Base-by-base conservation (phyloP, 2,329 filamentous ascomycete species). In the Elsinoe perseae region DNA sequence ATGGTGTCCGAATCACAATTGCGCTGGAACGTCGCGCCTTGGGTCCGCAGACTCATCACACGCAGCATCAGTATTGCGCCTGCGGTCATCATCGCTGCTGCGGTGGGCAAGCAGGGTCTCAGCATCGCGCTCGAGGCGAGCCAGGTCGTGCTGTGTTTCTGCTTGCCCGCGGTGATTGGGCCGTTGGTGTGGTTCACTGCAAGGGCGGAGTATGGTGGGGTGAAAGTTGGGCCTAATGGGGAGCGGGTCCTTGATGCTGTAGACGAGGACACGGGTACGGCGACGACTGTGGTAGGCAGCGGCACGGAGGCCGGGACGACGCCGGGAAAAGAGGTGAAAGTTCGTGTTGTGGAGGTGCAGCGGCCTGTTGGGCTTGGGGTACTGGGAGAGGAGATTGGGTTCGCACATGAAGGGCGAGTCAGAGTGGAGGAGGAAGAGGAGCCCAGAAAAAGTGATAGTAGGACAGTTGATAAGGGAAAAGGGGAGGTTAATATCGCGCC, bases 161-260 rank as follows among this genome's bases (percentile, higher is more conserved):
- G 90, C 12, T 69, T 95, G 54, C 89, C 89, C 0, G 90, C 95
- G 66, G 81, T 92, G 14, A 83, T 81, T 1, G 87, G 88, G 1
- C 89, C 89, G 1, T 73, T 95, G 30, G 85, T 95, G 56, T 95
- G 87, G 72, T 95, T 95, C 64, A 95, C 89, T 0, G 88, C 86
- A 63, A 78, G 85, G 42, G 80, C 83, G 61, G 82, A 82, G 65
- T 93, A 86, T 70, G 25, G 21, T 9, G 14, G 27, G 21, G 53
- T 56, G 4, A 42, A 46, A 21, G 53, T 56, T 9, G 92, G 92
- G 88, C 86, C 81, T 7, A 84, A 87, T 95, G 95, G 89, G 87
- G 82, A 9, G 85, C 21, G 53, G 27, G 40, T 56, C n/a, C 10
- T 52, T 14, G 48, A 52, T 23, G 28, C 23, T 8, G 48, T 20